Evolutionary conservation across 148 eudicot genomes (phyloP), one percentile per base, ranked within the genome.

Genomic region (Rhododendron simsii): DNA sequence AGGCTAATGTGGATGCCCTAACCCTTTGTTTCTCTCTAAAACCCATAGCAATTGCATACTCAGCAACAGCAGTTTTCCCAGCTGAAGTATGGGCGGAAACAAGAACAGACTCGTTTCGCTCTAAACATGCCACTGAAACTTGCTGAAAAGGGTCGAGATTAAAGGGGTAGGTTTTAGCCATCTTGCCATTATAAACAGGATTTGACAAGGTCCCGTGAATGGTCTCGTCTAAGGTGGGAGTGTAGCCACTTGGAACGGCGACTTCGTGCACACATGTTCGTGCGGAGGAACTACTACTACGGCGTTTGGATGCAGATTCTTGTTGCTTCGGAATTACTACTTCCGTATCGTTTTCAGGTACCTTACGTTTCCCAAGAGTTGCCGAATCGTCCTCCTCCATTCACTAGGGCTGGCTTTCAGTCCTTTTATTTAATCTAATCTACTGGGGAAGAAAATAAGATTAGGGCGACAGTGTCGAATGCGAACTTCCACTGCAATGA

Each of bases 251-350:
- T 3, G 99, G 98, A 30, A 93, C 92, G 13, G 99, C 99, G 14
- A 97, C 99, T 81, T 97, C 99, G 81, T 97, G 98, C 18, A 97
- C 95, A 85, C 99, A 97, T 44, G 95, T 94, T 28, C 95, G 88
- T 0, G 93, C 75, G 5, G 90, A 87, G 21, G 33, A n/a, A 67
- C 33, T 26, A 67, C 30, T 23, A 73, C 28, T 92, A 4, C 90
- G 89, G 30, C 90, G 89, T 79, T 94, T 92, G 3, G 88, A 69
- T 5, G 86, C 83, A 55, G 87, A 86, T 33, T 92, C 90, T 59
- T 87, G 86, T 23, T 53, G 86, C 41, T 63, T 74, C 55, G 75
- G 81, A 12, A 37, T 44, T 30, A 33, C 83, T 23, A 73, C 86
- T 39, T 84, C 87, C 15, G 78, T 53, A 20, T 75, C 50, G n/a